Evolutionary conservation across 2,329 filamentous ascomycete genomes (phyloP).

Genomic region (Sporothrix humicola): DNA sequence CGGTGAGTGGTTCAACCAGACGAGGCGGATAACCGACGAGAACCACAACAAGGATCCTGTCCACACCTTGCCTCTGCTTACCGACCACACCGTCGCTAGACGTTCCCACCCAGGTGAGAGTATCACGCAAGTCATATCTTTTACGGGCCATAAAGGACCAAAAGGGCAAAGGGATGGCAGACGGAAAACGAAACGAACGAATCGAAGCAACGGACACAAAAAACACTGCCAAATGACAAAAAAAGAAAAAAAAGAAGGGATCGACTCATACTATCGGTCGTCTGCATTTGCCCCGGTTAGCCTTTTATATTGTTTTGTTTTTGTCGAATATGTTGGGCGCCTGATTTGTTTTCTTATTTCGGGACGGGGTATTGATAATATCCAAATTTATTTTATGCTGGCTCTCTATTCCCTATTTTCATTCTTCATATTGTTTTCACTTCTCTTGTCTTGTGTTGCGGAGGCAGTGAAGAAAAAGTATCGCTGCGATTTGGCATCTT

Average conservation of each 20-base stretch:
- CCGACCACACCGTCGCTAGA: neutral
- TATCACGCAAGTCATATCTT: neutral
- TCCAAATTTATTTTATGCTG: conserved; percentile 12
- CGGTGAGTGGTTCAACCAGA: neutral
- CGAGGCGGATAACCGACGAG: neutral
- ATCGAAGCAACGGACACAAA: neutral
- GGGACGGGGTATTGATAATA: neutral
- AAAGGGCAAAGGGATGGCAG: neutral
- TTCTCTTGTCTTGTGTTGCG: neutral
- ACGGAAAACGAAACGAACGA: neutral
- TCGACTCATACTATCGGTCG: neutral
- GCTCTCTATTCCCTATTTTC: neutral
- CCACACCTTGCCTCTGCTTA: neutral
- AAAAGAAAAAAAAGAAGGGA: neutral
- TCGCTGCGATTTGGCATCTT: neutral
- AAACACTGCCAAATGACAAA: neutral
- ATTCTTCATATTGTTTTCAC: neutral
- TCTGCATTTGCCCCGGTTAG: neutral
- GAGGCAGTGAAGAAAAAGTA: conserved; percentile 1
- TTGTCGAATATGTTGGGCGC: conserved; percentile 16
- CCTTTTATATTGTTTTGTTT: conserved; percentile 1
- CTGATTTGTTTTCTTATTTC: conserved; percentile 12
- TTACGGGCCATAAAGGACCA: neutral
- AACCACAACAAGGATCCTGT: neutral
- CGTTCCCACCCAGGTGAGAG: neutral